phyloP scores from a whole-genome alignment of 78 protist species.

The Reticulomyxa filosa region DNA sequence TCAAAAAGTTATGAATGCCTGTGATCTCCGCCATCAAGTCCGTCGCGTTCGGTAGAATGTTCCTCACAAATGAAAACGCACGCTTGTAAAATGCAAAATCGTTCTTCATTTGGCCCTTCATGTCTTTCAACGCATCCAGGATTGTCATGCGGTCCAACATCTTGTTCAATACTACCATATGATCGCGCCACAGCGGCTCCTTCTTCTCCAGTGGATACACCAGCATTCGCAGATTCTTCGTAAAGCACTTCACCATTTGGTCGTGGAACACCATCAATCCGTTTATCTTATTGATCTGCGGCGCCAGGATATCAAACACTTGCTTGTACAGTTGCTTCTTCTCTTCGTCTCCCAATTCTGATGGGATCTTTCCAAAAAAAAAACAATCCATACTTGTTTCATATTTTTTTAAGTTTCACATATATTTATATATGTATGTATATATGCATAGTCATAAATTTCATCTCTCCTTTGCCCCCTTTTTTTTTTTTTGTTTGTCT shows the following conservation, averaged over 20 bases:
- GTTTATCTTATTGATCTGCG: not conserved
- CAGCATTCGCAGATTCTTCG: not conserved
- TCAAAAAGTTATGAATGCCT: not conserved
- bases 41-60: not conserved
- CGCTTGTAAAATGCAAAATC: constrained; percentile 8
- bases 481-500: too few relatives aligned
- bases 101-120: not conserved
- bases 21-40: not conserved
- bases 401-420: too few relatives aligned
- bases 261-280: not conserved
- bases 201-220: not conserved
- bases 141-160: not conserved
- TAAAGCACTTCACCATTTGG: not conserved
- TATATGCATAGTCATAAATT: too few relatives aligned
- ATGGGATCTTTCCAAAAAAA: too few relatives aligned
- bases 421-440: too few relatives aligned
- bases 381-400: too few relatives aligned
- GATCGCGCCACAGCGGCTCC: not conserved
- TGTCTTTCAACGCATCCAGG: not conserved
- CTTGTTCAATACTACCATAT: not conserved
- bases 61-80: not conserved
- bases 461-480: too few relatives aligned
- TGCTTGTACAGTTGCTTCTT: not conserved
- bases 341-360: too few relatives aligned
- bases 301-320: not conserved